Conservation (phyloP, 2,329 filamentous ascomycete genomes). For the Hypoxylon sp. region DNA sequence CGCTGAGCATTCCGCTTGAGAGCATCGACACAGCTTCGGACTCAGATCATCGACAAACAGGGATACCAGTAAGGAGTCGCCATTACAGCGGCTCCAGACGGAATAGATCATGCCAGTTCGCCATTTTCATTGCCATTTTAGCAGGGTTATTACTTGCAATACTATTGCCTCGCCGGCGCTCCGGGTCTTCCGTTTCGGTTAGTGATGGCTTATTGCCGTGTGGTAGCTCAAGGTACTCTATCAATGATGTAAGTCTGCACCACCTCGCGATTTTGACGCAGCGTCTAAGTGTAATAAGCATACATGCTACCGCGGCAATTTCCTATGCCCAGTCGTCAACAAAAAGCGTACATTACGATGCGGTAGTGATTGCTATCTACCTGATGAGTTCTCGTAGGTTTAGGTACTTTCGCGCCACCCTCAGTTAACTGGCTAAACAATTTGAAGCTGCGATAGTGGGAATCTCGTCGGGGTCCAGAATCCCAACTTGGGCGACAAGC, state of each 20-base stretch:
- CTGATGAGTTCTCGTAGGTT: constrained; percentile 48
- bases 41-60: constrained; percentile 11
- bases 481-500: constrained; percentile 6
- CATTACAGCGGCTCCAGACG: constrained; percentile 6
- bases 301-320: constrained; percentile 49
- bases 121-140: constrained; percentile 30
- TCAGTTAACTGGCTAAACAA: constrained; percentile 7
- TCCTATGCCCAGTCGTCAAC: constrained; percentile 52
- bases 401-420: neutral
- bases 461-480: constrained; percentile 24
- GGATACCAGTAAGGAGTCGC: constrained; percentile 11
- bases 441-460: constrained; percentile 32
- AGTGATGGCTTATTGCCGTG: constrained; percentile 43
- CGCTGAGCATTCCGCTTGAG: constrained; percentile 46
- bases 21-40: constrained; percentile 23
- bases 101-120: constrained; percentile 28
- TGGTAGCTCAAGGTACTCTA: constrained; percentile 44
- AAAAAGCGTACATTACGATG: constrained; percentile 50
- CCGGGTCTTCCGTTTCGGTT: neutral
- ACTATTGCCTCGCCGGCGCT: constrained; percentile 31
- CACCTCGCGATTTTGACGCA: neutral
- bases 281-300: constrained; percentile 35
- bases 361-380: constrained; percentile 50
- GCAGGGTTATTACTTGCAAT: constrained; percentile 41
- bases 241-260: constrained; percentile 43